Base-by-base conservation (phyloP, 1,284 basidiomycete genomes). In the Ceratobasidium sp. region DNA sequence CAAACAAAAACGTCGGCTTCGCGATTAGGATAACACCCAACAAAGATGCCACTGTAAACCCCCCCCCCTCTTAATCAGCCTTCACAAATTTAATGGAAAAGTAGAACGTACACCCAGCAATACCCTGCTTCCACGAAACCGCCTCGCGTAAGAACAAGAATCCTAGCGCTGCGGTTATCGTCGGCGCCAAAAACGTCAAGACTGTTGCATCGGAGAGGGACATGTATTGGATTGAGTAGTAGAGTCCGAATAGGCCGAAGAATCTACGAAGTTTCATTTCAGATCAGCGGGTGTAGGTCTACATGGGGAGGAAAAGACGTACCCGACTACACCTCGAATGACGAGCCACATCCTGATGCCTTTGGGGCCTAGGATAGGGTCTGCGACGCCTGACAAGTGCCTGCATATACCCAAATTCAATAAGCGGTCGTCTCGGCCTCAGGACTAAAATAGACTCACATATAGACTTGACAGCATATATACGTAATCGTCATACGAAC, bases 121-220 rank as follows among this genome's bases (percentile, higher is more conserved):
- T 26, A 1, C 83, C 79, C 83, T 96, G 91, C 78, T 85, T 87
- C 67, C 85, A 83, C 0, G 88, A 88, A 80, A 94, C 90, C 0
- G 83, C 85, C 82, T 96, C 94, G 20, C 89, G 87, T 9, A 96
- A 85, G 33, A 95, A 86, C 1, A 95, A 78, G 6, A 89, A 90
- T 0, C 91, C 94, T 1, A 91, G 85, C n/a, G 95, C 82, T 0
- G 90, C 91, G 0, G 93, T 94, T 12, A 88, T 87, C 76, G 91
- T 88, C 0, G 95, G 95, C 0, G 89, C 84, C 10, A 96, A 80
- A 23, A 80, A 80, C 9, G 78, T 77, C 23, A 80, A 70, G 6
- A 66, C 69, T 33, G 78, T 79, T 3, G 74, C 57, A 54, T 80
- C 79, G 40, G 79, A 80, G 52, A 80, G 75, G 1, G 78, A 79